Base-by-base conservation (phyloP, 805 yeast genomes). In the Candida arabinofermentans region DNA sequence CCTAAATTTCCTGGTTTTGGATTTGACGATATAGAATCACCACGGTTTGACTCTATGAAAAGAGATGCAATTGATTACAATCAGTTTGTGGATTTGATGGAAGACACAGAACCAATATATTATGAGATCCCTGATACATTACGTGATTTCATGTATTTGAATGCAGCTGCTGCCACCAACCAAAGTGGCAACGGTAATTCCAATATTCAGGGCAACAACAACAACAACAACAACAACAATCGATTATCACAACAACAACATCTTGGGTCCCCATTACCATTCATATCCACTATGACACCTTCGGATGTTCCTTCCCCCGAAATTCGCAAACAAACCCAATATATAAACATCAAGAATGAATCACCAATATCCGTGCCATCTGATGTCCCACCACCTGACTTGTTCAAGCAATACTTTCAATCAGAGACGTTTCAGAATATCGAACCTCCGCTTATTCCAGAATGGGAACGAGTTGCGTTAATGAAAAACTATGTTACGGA, bases 121-220 rank as follows among this genome's bases (percentile, higher is more conserved):
- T 36, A 30, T 27, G 46, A 43, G 23, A 39, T 65, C 3, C 64
- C 60, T 32, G 51, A 54, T 31, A 64, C 69, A 2, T 50, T 66
- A 33, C 55, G 71, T 46, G 70, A 66, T 41, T 67, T 59, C 41
- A 66, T 66, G 70, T 65, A 63, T 50, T 58, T 66, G n/a, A 66
- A 64, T 41, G 70, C 68, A 4, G 41, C 32, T 10, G 37, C 41
- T 8, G 37, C 32, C 16, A 27, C 21, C 23, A 24, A 23, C 16
- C 30, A 29, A 16, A 27, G n/a, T n/a, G n/a, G n/a, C n/a, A n/a
- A n/a, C n/a, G n/a, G n/a, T n/a, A n/a, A n/a, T n/a, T n/a, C n/a
- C n/a, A n/a, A n/a, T n/a, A n/a, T n/a, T n/a, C n/a, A n/a, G 9
- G 18, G 17, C 26, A 37, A 30, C 16, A 22, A 22, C 19, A 26